phyloP scores from a whole-genome alignment of 2,329 filamentous ascomycete species.

The Aureobasidium lini region DNA sequence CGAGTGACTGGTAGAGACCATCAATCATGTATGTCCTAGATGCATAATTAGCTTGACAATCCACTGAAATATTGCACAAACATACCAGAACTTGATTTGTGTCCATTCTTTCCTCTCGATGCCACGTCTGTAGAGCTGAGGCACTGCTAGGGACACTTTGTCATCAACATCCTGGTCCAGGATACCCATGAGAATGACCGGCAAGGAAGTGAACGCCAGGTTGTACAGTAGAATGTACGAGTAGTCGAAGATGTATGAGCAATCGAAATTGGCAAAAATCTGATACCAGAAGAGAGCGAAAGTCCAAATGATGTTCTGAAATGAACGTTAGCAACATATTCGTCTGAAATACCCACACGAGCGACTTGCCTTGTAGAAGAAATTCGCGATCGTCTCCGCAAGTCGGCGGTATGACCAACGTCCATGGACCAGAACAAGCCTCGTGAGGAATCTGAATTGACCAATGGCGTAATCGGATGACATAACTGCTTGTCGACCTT shows the following conservation, averaged over 20 bases:
- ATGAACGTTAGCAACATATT: not conserved
- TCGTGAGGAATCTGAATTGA: conserved; percentile 81
- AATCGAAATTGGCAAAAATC: conserved; percentile 91
- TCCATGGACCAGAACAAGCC: conserved; percentile 81
- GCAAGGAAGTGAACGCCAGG: conserved; percentile 89
- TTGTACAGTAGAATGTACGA: conserved; percentile 97
- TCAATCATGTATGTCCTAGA: conserved; percentile 76
- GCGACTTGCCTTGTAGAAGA: conserved; percentile 81
- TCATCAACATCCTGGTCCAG: conserved; percentile 96
- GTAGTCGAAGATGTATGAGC: conserved; percentile 95
- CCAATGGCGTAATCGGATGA: conserved; percentile 93
- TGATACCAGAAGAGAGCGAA: conserved; percentile 97
- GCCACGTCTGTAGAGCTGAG: conserved; percentile 87
- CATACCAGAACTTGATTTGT: conserved; percentile 89
- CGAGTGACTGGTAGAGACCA: conserved; percentile 87
- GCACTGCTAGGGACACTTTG: conserved; percentile 85
- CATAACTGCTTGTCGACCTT: conserved; percentile 90
- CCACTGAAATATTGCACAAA: conserved; percentile 14
- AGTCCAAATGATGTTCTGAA: conserved; percentile 89
- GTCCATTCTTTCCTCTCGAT: conserved; percentile 98
- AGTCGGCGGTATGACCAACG: conserved; percentile 94
- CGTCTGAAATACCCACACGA: not conserved
- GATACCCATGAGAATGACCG: conserved; percentile 91
- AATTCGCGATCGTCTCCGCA: conserved; percentile 91
- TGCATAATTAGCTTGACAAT: not conserved